These are phyloP conservation scores for Trypanosoma avium DNA, from an alignment of 208 protist species.

Conservation along the genomic window DNA sequence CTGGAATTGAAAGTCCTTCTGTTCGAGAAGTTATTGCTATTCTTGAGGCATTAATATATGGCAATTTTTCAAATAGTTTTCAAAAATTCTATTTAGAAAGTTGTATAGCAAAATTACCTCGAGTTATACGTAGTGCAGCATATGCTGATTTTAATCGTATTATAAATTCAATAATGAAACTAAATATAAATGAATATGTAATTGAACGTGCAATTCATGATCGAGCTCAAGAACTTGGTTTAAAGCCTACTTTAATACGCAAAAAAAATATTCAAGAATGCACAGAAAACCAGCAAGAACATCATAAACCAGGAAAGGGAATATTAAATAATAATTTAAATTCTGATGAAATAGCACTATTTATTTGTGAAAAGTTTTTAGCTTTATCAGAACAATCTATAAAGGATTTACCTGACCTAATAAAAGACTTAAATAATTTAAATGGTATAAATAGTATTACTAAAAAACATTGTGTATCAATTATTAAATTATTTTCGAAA, in stretches of 20 bases:
- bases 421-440: slow-evolving; percentile 7
- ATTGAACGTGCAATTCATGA: slow-evolving; percentile 11
- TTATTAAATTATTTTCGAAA: slow-evolving; percentile 17
- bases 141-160: slow-evolving; percentile 16
- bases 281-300: neutral
- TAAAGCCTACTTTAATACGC: neutral
- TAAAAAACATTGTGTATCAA: slow-evolving; percentile 18
- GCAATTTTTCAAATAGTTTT: slow-evolving; percentile 9
- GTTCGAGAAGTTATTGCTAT: slow-evolving; percentile 16
- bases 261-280: neutral
- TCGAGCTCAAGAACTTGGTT: slow-evolving; percentile 20
- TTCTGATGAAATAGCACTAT: slow-evolving; percentile 11
- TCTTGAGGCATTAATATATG: slow-evolving; percentile 24
- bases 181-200: slow-evolving; percentile 14
- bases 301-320: too few relatives aligned
- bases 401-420: slow-evolving; percentile 1
- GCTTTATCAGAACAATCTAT: neutral
- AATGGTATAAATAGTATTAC: slow-evolving; percentile 18
- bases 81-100: slow-evolving; percentile 19
- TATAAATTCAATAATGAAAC: slow-evolving; percentile 5
- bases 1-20: slow-evolving; percentile 14
- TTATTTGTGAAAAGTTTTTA: slow-evolving; percentile 20
- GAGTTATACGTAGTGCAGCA: slow-evolving; percentile 10
- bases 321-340: slow-evolving; percentile 5
- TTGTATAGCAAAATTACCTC: slow-evolving; percentile 22